phyloP scores from a whole-genome alignment of 1,139 yeast genomes.

The Yamadazyma membranifaciens region DNA sequence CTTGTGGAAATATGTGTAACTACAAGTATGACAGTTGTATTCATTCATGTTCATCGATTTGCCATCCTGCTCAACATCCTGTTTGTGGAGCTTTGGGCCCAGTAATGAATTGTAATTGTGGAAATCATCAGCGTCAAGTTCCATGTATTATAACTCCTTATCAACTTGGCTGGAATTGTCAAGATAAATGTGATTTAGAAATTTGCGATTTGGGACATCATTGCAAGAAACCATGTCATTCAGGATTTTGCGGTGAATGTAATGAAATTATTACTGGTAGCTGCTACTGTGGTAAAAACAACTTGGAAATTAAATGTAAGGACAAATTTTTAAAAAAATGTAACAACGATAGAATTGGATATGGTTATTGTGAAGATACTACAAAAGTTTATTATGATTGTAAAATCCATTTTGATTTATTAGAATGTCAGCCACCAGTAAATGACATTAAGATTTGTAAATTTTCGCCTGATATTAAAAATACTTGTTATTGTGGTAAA shows the following conservation, averaged over 20 bases:
- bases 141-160: constrained; percentile 77
- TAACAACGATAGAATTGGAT: constrained; percentile 55
- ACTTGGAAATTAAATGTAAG: constrained; percentile 45
- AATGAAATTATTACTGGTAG: constrained; percentile 29
- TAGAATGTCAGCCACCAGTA: constrained; percentile 58
- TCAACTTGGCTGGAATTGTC: constrained; percentile 67
- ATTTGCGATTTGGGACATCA: constrained; percentile 72
- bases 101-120: constrained; percentile 69
- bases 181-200: constrained; percentile 54
- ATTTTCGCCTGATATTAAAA: constrained; percentile 54
- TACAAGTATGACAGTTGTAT: constrained; percentile 56
- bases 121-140: constrained; percentile 60
- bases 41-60: constrained; percentile 71
- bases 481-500: constrained; percentile 77
- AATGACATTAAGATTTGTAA: constrained; percentile 52
- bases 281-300: constrained; percentile 76
- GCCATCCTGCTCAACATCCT: constrained; percentile 93
- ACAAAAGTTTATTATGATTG: constrained; percentile 62
- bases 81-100: constrained; percentile 80
- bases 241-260: constrained; percentile 81
- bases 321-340: constrained; percentile 39
- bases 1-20: constrained; percentile 86
- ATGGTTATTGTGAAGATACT: constrained; percentile 53
- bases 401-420: constrained; percentile 58
- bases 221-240: constrained; percentile 56